Evolutionary conservation across 768 basidiomycete genomes (phyloP), one percentile per base, ranked within the genome.

Genomic region (Gyrodon lividus): DNA sequence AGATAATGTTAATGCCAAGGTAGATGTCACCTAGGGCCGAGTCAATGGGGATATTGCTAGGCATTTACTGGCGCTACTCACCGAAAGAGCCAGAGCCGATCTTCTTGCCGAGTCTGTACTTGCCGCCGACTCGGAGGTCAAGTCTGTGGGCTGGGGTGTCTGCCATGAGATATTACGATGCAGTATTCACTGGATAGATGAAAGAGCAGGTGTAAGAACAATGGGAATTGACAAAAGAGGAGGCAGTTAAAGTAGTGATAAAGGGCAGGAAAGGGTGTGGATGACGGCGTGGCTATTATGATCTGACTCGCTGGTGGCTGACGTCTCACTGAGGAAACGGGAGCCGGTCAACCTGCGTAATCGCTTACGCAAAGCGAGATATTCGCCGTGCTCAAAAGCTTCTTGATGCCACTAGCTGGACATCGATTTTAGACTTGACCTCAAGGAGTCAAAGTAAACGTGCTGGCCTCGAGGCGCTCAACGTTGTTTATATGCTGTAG

Each of bases 1-100:
- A 98, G 69, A 98, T 98, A 77, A 99, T 98, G 81, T 98, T 99
- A 72, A 97, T 96, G 51, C 97, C 97, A 56, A 98, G 91, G 71
- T 98, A 98, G 74, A 99, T 98, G 70, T 98, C 96, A 72, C 94
- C 96, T 96, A 41, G 34, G 17, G 33, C 20, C 35, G 38, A 52
- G 53, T 63, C 20, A 59, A 34, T 38, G 51, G 45, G 46, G 13
- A 22, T 26, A 34, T 30, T 47, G 20, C 37, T 26, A n/a, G 37
- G 46, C 3, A 24, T 51, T 46, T 41, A 49, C 35, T 31, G 17
- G 46, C 33, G 33, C 9, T 43, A 77, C 88, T 66, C 63, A 96
- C 95, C 93, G 64, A 98, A 98, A 40, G 95, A 98, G 57, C 96
- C 96, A 30, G 93, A 96, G 57, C 96, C 96, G 65, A 98, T 98